Evolutionary conservation across 1,284 basidiomycete genomes (phyloP).

Genomic region (Cryptococcus sp.): DNA sequence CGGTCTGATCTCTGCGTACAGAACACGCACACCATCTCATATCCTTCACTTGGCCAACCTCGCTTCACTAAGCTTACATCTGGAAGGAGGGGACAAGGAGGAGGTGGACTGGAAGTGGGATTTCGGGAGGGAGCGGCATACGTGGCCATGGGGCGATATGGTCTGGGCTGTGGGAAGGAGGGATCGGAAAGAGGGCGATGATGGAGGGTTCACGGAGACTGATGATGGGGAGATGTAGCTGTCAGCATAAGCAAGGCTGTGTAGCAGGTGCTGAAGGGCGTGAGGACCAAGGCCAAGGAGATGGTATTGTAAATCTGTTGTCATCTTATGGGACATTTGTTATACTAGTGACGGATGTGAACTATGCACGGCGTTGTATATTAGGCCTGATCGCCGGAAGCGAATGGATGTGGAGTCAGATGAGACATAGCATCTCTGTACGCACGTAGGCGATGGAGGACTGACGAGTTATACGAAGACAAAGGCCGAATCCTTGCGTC

Average conservation of each 20-base stretch:
- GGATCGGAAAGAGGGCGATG: conserved; percentile 10
- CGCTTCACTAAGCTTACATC: conserved; percentile 24
- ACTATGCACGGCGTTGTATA: too few species aligned
- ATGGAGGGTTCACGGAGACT: conserved; percentile 5
- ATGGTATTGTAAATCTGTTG: too few species aligned
- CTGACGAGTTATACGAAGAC: too few species aligned
- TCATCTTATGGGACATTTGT: too few species aligned
- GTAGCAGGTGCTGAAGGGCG: too few species aligned
- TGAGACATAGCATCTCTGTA: neutral
- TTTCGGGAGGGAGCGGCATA: conserved; percentile 32
- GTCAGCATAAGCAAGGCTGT: neutral
- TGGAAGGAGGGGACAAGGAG: conserved; percentile 26
- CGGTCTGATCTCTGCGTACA: conserved; percentile 39
- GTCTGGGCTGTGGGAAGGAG: conserved; percentile 34
- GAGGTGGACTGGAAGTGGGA: conserved; percentile 43
- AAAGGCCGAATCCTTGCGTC: neutral
- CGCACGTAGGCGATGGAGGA: too few species aligned
- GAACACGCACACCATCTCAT: conserved; percentile 31
- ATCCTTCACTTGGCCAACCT: conserved; percentile 37
- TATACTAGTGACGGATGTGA: too few species aligned
- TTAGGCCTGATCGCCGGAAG: too few species aligned
- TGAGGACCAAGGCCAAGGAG: too few species aligned
- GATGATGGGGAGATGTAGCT: conserved; percentile 8
- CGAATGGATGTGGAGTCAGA: neutral
- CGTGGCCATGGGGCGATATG: conserved; percentile 39